Percentiles rank a stretch among this genome's conserved stretches.
phyloP scores from a whole-genome alignment of 192 early-diverging fungal genomes.

The Coemansia sp. region DNA sequence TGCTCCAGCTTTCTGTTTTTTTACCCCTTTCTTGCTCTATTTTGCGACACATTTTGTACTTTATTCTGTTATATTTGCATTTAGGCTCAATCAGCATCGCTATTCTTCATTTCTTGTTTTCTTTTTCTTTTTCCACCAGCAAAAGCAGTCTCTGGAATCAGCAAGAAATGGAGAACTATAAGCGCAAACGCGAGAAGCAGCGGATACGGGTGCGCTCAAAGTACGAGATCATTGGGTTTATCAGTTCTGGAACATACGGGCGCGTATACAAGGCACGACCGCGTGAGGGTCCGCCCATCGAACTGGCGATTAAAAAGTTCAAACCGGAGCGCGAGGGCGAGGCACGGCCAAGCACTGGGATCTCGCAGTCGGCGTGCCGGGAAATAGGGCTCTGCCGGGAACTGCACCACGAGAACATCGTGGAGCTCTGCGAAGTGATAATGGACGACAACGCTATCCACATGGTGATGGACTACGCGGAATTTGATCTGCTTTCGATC shows the following conservation, averaged over 20 bases:
- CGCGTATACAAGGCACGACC: constrained; percentile 89
- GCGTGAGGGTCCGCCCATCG: constrained; percentile 52
- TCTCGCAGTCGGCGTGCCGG: constrained; percentile 91
- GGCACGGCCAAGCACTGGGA: constrained; percentile 62
- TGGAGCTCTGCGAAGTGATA: constrained; percentile 83
- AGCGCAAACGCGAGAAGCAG: constrained; percentile 55
- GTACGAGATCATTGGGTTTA: constrained; percentile 88
- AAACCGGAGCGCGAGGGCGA: constrained; percentile 96
- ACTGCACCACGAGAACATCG: constrained; percentile 85
- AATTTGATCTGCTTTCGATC: constrained; percentile 88
- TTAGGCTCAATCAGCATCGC: background rate
- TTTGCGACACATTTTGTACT: background rate
- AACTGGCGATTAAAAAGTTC: constrained; percentile 96
- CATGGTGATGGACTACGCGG: constrained; percentile 97
- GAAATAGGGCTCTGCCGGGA: constrained; percentile 94
- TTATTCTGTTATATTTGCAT: background rate
- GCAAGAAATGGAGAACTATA: constrained; percentile 56
- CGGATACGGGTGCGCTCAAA: constrained; percentile 60
- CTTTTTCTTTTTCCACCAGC: no score
- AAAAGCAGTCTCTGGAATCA: no score
- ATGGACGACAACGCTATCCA: constrained; percentile 91
- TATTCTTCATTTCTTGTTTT: background rate
- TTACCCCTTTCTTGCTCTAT: background rate
- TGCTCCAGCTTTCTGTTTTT: background rate
- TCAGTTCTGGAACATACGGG: constrained; percentile 95